Evolutionary conservation across 2,329 filamentous ascomycete species (phyloP), one percentile per base, ranked within the genome.

Genomic region (Pseudogymnoascus sp.): DNA sequence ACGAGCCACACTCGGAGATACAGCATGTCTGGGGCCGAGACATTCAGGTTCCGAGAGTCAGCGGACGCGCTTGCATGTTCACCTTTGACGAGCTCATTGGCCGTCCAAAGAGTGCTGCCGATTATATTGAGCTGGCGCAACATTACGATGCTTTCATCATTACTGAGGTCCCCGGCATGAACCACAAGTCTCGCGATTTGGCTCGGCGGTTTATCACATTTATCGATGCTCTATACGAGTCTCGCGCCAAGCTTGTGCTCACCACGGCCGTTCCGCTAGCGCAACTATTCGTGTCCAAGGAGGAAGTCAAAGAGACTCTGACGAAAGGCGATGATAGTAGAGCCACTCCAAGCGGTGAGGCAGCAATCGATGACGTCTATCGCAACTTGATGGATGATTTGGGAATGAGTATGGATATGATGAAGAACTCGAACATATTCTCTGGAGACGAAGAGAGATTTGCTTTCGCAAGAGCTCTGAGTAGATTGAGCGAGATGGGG

Each of bases 171-270:
- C 95, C 95, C 0, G 90, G 88, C 5, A 97, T 99, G 95, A 95
- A 88, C 42, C 84, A 91, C 68, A 85, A 86, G 62, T 86, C 92
- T 72, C 86, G 95, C 18, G 95, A 99, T 77, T 82, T 96, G 40
- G 95, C 95, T 0, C 81, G 95, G 11, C 84, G 95, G 4, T 97
- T 99, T 76, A 99, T 99, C 74, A 99, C 93, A 0, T 97, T 99
- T 70, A 91, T 99, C 68, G 95, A 99, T 74, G 93, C 95, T 5
- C 88, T 97, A 3, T 99, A 99, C 73, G 95, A 99, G 76, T 82
- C 83, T 28, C 84, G 93, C 75, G 93, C 92, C n/a, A 97, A 97
- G 77, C 84, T 99, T 6, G 93, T 97, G 14, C 84, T 99, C 63
- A 99, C 95, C 0, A 93, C 90, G 2, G 91, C 88, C 42, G 90